Conservation (phyloP, 2,329 filamentous ascomycete species). For the Graphilbum fragrans region DNA sequence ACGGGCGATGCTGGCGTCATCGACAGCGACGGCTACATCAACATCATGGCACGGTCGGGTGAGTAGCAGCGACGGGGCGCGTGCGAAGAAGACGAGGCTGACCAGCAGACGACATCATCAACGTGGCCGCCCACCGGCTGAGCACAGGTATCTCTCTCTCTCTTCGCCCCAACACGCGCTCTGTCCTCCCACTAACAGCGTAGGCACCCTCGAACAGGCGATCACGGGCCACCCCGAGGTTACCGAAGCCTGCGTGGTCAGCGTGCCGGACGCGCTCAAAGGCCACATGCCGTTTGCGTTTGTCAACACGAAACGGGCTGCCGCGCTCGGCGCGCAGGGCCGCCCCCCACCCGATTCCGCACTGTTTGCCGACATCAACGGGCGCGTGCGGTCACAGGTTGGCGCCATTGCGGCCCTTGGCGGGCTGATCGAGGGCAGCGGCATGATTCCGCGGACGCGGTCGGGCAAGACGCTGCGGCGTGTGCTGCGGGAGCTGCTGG, state of each 20-base stretch:
- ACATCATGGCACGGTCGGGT: conserved; percentile 45
- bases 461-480: conserved; percentile 84
- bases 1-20: conserved; percentile 86
- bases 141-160: background rate
- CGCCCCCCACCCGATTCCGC: conserved; percentile 36
- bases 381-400: conserved; percentile 64
- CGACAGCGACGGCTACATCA: conserved; percentile 57
- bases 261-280: conserved; percentile 75
- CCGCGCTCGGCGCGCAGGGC: conserved; percentile 21
- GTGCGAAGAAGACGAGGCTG: too few species aligned
- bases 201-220: conserved; percentile 81
- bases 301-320: conserved; percentile 41
- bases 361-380: conserved; percentile 53
- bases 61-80: too few species aligned
- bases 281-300: conserved; percentile 90
- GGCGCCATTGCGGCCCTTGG: conserved; percentile 78
- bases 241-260: conserved; percentile 76
- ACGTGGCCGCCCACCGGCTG: conserved; percentile 86
- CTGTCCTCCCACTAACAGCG: too few species aligned
- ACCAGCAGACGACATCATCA: conserved; percentile 69
- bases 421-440: conserved; percentile 71
- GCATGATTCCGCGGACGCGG: conserved; percentile 84
- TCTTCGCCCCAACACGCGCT: too few species aligned
- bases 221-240: conserved; percentile 70
- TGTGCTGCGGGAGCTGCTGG: conserved; percentile 70